Evolutionary conservation across 2,329 filamentous ascomycete genomes (phyloP).

Genomic region (Colletotrichum destructivum): DNA sequence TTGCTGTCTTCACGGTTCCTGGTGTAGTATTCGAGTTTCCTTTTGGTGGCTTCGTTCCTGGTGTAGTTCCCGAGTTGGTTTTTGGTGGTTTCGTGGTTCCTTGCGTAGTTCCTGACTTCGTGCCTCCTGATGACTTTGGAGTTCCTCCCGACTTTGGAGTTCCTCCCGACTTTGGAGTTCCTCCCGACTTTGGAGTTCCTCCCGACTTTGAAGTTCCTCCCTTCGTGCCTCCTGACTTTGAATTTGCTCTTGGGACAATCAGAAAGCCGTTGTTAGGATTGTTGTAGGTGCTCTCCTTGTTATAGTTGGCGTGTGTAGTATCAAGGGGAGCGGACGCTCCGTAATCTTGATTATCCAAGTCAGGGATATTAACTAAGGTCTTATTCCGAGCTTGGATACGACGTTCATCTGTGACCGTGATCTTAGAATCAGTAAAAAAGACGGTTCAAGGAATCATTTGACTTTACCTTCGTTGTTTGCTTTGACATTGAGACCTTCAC

Average conservation of each 20-base stretch:
- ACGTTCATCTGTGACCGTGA: background rate
- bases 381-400: background rate
- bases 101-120: background rate
- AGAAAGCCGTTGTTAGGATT: background rate
- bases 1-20: background rate
- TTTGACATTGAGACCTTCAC: background rate
- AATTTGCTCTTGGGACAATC: background rate
- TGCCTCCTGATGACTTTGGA: too few relatives aligned
- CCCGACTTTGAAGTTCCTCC: background rate
- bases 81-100: background rate
- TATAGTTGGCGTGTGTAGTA: background rate
- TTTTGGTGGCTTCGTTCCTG: background rate
- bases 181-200: background rate
- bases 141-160: background rate
- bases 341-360: background rate
- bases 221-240: background rate
- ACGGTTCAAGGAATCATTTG: background rate
- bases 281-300: slow-evolving; percentile 1
- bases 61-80: background rate
- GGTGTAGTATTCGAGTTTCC: background rate
- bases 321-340: background rate
- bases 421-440: background rate
- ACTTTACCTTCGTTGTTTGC: background rate
- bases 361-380: background rate
- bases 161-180: background rate